phyloP scores from a whole-genome alignment of 768 basidiomycete genomes.

The Infundibulicybe gibba region DNA sequence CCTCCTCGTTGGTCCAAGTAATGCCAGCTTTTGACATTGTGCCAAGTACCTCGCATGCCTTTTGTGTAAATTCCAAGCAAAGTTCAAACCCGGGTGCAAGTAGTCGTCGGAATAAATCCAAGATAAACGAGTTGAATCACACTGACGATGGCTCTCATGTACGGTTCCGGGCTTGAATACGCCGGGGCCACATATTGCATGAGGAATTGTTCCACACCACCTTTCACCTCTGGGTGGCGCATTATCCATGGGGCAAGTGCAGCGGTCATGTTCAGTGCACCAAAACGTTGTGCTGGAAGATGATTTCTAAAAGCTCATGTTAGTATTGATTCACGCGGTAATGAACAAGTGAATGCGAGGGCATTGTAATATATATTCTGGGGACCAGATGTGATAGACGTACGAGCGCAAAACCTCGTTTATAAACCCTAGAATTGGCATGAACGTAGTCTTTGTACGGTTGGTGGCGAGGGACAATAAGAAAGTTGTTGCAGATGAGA shows the following conservation, averaged over 20 bases:
- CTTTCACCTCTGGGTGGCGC: slow-evolving; percentile 78
- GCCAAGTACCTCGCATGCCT: slow-evolving; percentile 82
- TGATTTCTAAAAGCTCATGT: slow-evolving; percentile 29
- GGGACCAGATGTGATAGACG: slow-evolving; percentile 19
- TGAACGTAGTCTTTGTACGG: slow-evolving; percentile 78
- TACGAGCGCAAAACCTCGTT: slow-evolving; percentile 69
- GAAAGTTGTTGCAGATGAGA: slow-evolving; percentile 78
- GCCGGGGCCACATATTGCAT: slow-evolving; percentile 71
- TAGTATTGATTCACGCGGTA: not conserved
- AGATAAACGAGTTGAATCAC: not conserved
- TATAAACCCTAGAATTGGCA: slow-evolving; percentile 76
- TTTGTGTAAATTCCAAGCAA: not conserved
- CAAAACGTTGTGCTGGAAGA: slow-evolving; percentile 67
- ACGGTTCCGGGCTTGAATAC: slow-evolving; percentile 62
- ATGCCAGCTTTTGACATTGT: slow-evolving; percentile 70
- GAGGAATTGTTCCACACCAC: slow-evolving; percentile 76
- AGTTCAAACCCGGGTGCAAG: not conserved
- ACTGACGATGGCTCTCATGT: slow-evolving; percentile 75
- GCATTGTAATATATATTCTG: not conserved
- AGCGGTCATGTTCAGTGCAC: slow-evolving; percentile 80
- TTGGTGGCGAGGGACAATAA: slow-evolving; percentile 74
- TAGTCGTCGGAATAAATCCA: not conserved
- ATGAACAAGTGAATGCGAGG: not conserved
- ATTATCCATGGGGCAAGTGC: slow-evolving; percentile 77
- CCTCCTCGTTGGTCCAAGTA: slow-evolving; percentile 62